Evolutionary conservation across 306 rosid genomes (phyloP).

Genomic region (Oxytropis ochrocephala): DNA sequence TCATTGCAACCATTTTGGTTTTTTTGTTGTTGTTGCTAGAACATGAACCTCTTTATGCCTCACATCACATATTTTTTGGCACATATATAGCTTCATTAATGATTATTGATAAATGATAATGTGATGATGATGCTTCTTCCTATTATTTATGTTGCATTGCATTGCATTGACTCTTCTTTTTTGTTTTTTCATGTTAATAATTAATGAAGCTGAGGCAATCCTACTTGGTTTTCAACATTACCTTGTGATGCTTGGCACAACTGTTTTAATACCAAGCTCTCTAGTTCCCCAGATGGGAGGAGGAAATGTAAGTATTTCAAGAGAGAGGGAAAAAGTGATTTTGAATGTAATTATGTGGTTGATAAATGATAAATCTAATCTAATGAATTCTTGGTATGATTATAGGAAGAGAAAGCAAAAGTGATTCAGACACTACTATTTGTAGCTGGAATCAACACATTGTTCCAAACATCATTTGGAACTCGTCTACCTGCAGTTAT

Average conservation of each 20-base stretch:
- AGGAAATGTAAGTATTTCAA: constrained; percentile 65
- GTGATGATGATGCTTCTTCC: background rate
- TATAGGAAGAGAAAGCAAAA: constrained; percentile 95
- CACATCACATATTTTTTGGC: background rate
- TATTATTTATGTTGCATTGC: no score
- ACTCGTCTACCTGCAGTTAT: constrained; percentile 93
- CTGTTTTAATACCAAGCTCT: constrained; percentile 83
- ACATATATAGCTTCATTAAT: background rate
- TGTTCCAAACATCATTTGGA: constrained; percentile 71
- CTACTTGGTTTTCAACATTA: constrained; percentile 97
- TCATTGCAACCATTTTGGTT: background rate
- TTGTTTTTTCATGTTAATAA: constrained; percentile 18
- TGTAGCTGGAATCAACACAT: constrained; percentile 86
- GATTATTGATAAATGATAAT: background rate
- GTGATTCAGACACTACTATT: constrained; percentile 80
- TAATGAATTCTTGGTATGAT: constrained; percentile 16
- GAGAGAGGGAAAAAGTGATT: background rate
- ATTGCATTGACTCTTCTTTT: background rate
- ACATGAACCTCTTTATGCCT: background rate
- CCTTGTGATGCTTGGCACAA: constrained; percentile 96
- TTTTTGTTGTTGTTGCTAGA: background rate
- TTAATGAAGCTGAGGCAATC: constrained; percentile 82
- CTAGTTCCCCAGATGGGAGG: constrained; percentile 98
- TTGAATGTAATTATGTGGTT: constrained; percentile 1
- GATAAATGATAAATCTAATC: no score